Percentiles rank a stretch among this genome's conserved stretches.
These are phyloP conservation scores for Arbutus unedo DNA, from an alignment of 148 eudicot species.

Conservation along the genomic window DNA sequence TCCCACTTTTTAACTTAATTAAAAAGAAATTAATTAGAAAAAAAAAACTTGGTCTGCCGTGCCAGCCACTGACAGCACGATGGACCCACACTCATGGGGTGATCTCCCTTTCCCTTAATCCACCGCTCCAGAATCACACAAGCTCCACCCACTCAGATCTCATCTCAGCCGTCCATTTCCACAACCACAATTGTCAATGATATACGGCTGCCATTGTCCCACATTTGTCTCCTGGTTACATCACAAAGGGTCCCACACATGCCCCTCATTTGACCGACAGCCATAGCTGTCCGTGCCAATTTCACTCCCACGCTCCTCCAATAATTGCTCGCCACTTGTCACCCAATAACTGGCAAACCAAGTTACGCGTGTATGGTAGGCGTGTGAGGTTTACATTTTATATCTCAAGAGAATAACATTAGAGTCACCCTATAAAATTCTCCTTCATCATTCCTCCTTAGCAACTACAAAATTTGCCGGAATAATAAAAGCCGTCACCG, in stretches of 20 bases:
- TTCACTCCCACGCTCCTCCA: not conserved
- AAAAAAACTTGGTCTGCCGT: slow-evolving; percentile 17
- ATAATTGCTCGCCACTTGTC: not conserved
- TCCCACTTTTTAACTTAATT: too few species aligned
- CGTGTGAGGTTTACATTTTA: too few species aligned
- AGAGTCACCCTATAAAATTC: slow-evolving; percentile 3
- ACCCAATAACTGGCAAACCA: not conserved
- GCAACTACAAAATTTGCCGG: not conserved
- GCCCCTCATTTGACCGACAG: slow-evolving; percentile 26
- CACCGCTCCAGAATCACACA: slow-evolving; percentile 34
- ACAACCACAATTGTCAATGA: slow-evolving; percentile 39
- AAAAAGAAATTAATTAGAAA: too few species aligned
- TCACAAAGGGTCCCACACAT: slow-evolving; percentile 34
- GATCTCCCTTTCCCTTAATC: slow-evolving; percentile 24
- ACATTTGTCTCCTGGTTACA: slow-evolving; percentile 40
- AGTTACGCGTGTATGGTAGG: not conserved
- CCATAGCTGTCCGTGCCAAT: slow-evolving; percentile 18
- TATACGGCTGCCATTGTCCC: slow-evolving; percentile 41
- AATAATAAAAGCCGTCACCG: not conserved
- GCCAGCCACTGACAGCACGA: slow-evolving; percentile 13
- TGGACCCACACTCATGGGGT: slow-evolving; percentile 35
- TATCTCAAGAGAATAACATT: not conserved
- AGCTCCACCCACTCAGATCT: not conserved
- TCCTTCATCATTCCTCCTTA: not conserved
- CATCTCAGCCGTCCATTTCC: slow-evolving; percentile 33